Evolutionary conservation across 73 alveolate genomes (phyloP), one percentile per base, ranked within the genome.

Genomic region (Effrenium voratum): DNA sequence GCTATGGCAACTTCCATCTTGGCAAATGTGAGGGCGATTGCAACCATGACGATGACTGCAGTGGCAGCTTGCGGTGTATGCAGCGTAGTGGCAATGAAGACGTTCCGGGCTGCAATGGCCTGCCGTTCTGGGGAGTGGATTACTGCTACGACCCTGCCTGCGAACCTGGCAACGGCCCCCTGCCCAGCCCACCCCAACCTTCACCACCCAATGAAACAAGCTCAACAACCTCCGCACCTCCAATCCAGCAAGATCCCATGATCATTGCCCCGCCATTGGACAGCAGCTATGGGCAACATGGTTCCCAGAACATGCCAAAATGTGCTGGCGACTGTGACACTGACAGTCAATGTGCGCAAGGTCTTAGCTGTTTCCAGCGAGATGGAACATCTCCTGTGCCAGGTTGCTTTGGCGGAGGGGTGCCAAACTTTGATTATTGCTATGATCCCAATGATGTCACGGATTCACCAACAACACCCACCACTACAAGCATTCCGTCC

Each of bases 281-380:
- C 63, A 84, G 80, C 93, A 84, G 80, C 13, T 41, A 28, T 55
- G 93, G 93, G 24, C 24, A 45, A 2, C 57, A 84, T 34, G 93
- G 80, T 84, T 46, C 38, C 16, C 45, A 43, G n/a, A 84, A 84
- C 80, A 84, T 84, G 93, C 93, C 93, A 12, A 40, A 84, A 68
- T 84, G 93, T 40, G 57, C 93, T 45, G 93, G 93, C 16, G 93
- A 84, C 44, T 84, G 93, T 60, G 93, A 84, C 73, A 47, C 44
- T 41, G 59, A 50, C 44, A 28, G 59, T n/a, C 81, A 84, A 41
- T 84, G 93, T 55, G 93, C 93, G 28, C 57, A 34, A 57, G 57
- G 55, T 40, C 41, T 84, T 55, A 40, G n/a, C 13, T 84, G 93
- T n/a, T 84, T 84, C 60, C 93, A 84, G 70, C 73, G 93, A 24